These are phyloP conservation scores for Teunomyces cretensis DNA, from an alignment of 805 yeast species.

Conservation along the genomic window DNA sequence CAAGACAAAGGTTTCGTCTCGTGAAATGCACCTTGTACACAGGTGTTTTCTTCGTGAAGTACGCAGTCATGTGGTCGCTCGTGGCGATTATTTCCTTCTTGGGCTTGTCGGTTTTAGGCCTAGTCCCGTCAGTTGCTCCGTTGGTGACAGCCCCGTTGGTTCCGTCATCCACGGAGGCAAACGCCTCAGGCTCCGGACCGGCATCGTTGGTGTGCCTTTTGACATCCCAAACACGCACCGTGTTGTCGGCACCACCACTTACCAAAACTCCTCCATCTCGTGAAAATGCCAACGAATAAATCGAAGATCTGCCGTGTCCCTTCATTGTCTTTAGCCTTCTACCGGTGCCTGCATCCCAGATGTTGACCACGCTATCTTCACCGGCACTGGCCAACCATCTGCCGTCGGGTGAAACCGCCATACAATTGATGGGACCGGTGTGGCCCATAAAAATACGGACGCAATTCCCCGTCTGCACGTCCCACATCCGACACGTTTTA, in stretches of 20 bases:
- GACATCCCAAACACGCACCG: conserved; percentile 95
- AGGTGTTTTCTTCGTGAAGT: conserved; percentile 90
- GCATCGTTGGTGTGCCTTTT: conserved; percentile 80
- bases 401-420: conserved; percentile 95
- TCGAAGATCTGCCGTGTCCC: conserved; percentile 88
- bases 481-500: conserved; percentile 98
- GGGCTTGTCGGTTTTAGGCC: conserved; percentile 44
- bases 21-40: conserved; percentile 93
- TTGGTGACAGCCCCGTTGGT: conserved; percentile 9
- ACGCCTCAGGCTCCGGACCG: conserved; percentile 75
- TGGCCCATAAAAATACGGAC: conserved; percentile 93
- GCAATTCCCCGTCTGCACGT: conserved; percentile 80
- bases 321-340: conserved; percentile 85
- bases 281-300: conserved; percentile 81
- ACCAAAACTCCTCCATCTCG: conserved; percentile 87
- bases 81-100: conserved; percentile 77
- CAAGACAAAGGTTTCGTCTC: conserved; percentile 83
- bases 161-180: conserved; percentile 22
- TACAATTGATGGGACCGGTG: conserved; percentile 79
- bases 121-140: conserved; percentile 11
- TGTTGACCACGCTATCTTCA: conserved; percentile 81
- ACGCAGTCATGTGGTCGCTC: conserved; percentile 88
- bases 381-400: conserved; percentile 95
- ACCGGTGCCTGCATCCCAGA: conserved; percentile 95
- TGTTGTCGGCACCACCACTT: conserved; percentile 88